phyloP scores from a whole-genome alignment of 2,329 filamentous ascomycete genomes.

The Mariannaea elegans region DNA sequence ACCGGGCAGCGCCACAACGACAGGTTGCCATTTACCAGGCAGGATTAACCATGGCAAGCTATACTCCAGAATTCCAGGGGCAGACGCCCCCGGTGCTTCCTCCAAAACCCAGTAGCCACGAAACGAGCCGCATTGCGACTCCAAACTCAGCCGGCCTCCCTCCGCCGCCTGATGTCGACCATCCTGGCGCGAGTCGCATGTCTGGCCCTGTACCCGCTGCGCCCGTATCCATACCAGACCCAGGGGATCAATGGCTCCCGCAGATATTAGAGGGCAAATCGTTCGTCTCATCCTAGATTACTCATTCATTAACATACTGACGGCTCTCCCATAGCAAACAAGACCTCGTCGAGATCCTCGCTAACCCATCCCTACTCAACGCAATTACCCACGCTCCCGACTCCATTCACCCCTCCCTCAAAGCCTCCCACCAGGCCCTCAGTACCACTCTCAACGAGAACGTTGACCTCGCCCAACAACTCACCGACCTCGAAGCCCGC shows the following conservation, averaged over 20 bases:
- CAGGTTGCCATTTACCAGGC: slow-evolving; percentile 5
- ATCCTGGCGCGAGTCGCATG: slow-evolving; percentile 20
- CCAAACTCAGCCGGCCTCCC: slow-evolving; percentile 61
- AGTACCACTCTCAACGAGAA: slow-evolving; percentile 75
- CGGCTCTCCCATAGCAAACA: slow-evolving; percentile 70
- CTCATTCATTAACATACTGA: too few species aligned
- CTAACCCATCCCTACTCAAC: slow-evolving; percentile 71
- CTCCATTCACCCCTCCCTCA: slow-evolving; percentile 77
- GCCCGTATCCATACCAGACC: slow-evolving; percentile 59
- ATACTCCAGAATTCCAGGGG: slow-evolving; percentile 39
- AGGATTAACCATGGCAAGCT: slow-evolving; percentile 47
- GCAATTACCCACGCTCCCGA: slow-evolving; percentile 75
- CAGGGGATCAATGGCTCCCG: slow-evolving; percentile 81
- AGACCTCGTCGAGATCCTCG: slow-evolving; percentile 77
- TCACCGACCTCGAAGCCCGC: slow-evolving; percentile 67
- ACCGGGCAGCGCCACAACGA: too few species aligned
- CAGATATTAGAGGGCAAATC: slow-evolving; percentile 81
- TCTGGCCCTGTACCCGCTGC: slow-evolving; percentile 32
- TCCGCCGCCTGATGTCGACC: slow-evolving; percentile 39
- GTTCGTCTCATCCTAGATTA: slow-evolving; percentile 64
- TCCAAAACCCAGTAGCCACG: slow-evolving; percentile 76
- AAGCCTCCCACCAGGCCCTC: slow-evolving; percentile 71
- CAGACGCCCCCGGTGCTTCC: slow-evolving; percentile 71
- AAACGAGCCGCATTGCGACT: slow-evolving; percentile 72
- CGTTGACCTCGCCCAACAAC: slow-evolving; percentile 70